A percentile compares a stretch with the other conserved stretches of the same genome.
These are phyloP conservation scores for Hymenoscyphus fraxineus DNA, from an alignment of 2,329 filamentous ascomycete genomes.

Conservation along the genomic window DNA sequence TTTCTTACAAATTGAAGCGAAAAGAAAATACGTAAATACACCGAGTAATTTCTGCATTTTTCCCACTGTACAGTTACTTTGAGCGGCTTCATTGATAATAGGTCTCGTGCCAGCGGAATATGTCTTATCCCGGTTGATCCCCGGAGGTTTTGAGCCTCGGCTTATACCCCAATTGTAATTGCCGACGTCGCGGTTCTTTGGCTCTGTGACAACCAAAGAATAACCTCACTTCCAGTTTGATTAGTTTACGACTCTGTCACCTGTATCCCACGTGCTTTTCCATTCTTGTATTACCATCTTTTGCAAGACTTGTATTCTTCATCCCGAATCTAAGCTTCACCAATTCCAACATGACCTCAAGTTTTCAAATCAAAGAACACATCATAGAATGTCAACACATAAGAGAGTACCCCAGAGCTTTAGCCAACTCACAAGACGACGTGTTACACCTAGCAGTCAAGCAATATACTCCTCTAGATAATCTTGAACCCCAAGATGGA, in stretches of 20 bases:
- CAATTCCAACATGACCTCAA: constrained; percentile 18
- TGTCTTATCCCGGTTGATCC: neutral
- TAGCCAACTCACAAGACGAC: constrained; percentile 69
- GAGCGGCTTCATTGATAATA: neutral
- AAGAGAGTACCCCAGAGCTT: constrained; percentile 74
- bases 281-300: neutral
- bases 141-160: neutral
- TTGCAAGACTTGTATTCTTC: neutral
- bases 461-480: constrained; percentile 78
- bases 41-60: too few species aligned
- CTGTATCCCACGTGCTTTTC: neutral
- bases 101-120: neutral
- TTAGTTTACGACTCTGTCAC: neutral
- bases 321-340: neutral
- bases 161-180: neutral
- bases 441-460: constrained; percentile 72
- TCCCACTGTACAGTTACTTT: too few species aligned
- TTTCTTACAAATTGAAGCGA: too few species aligned
- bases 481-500: constrained; percentile 62
- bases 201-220: neutral
- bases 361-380: constrained; percentile 70
- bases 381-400: constrained; percentile 71
- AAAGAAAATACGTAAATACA: too few species aligned
- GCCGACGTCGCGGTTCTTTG: neutral
- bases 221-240: neutral